Base-by-base conservation (phyloP, 2,329 filamentous ascomycete genomes). In the Calonectria montana region DNA sequence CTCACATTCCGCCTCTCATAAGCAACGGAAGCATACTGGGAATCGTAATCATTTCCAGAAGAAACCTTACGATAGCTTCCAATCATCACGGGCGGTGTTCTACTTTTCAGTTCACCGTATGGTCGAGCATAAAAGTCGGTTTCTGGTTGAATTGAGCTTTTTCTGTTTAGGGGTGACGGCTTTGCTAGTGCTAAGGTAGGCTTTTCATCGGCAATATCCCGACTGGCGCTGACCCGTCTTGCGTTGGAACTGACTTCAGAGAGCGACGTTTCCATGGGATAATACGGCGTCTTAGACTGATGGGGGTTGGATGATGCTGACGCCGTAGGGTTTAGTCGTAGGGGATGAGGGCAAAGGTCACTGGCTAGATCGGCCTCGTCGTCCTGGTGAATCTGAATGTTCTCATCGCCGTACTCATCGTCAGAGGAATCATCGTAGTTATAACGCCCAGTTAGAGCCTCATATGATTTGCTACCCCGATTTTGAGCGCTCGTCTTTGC, bases 1-100 rank as follows among this genome's bases (percentile, higher is more conserved):
- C 93, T 95, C 2, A 94, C 92, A 72, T 93, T 91, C 55, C 92
- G 84, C 57, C 88, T 84, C 21, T 83, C 84, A 65, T 84, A 84
- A 1, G 79, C 78, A 29, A 76, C 72, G 12, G 82, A 78, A 39
- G 79, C 71, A 71, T 74, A 75, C 35, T 79, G 79, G 2, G 80
- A 73, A 68, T 84, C 84, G 68, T 86, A 89, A 78, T 92, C 91
- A 70, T 89, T 90, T 1, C 90, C 91, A 6, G 88, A 89, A 15
- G 89, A 91, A 5, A 91, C 85, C 79, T 92, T 90, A 57, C 90
- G 84, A 29, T 80, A 82, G 25, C 78, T 80, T 16, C 87, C 88
- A 15, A 91, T 79, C 74, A 90, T 85, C 16, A 90, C 79, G 0
- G 90, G 90, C 31, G 89, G 88, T 7, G 88, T 89, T 1, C 83